Evolutionary conservation across 495 filamentous ascomycete genomes (phyloP), one percentile per base, ranked within the genome.

Genomic region (Aspergillus conjunctus): DNA sequence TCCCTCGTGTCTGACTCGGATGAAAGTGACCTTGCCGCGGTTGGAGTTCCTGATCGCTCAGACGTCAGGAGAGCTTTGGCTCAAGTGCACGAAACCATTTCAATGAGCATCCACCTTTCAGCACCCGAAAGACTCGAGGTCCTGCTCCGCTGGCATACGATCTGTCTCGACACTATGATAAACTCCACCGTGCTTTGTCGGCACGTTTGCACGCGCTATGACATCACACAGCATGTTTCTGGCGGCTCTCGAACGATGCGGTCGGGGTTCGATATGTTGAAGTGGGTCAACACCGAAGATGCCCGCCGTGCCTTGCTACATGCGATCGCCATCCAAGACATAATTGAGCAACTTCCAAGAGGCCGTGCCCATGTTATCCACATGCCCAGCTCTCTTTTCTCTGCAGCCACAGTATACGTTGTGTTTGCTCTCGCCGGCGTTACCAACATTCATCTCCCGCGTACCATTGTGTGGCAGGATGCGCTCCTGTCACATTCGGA

Each of bases 81-180:
- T n/a, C 76, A 75, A 51, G 66, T 82, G 6, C 71, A 78, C 49
- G 71, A 77, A 22, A 73, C 70, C 5, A 79, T 79, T 12, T 64
- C 71, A 0, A 71, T 72, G 68, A 74, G 69, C 63, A 70, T 74
- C 12, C 67, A 74, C 51, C 72, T 79, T 32, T 74, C 73, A 2
- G 62, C 70, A 0, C 64, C 71, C 0, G 78, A 82, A 58, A 51
- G 74, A 51, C 68, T 78, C 0, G 78, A 80, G 44, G 66, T 77
- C 0, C 69, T 82, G 4, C 61, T 82, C 4, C 73, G 79, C n/a
- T 82, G 79, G 78, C 79, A 82, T 51, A 73, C 79, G 0, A 71
- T 80, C 20, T 80, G 77, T 45, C 71, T 82, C 5, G 75, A 80
- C 63, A 74, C 72, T 0, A 74, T 75, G 70, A 72, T 76, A 50